Evolutionary conservation across 2,329 filamentous ascomycete genomes (phyloP).

Genomic region (Iodosphaeria phyllophila): DNA sequence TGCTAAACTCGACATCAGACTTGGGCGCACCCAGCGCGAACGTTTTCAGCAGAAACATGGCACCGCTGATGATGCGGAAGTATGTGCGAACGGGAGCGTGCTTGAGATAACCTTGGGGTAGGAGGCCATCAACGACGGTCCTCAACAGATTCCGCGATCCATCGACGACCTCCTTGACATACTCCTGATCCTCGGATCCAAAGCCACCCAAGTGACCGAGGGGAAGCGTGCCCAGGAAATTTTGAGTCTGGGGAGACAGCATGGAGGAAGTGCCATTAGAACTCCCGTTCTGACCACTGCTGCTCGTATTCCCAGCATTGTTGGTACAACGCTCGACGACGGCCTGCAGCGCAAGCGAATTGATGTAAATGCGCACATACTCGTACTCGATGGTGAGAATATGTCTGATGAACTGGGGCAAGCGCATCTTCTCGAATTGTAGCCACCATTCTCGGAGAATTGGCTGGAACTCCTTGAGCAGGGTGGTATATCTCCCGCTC

Average conservation of each 20-base stretch:
- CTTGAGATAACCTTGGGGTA: conserved; percentile 58
- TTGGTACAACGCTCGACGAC: conserved; percentile 84
- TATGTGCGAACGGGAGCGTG: conserved; percentile 72
- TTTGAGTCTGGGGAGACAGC: conserved; percentile 44
- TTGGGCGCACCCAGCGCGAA: conserved; percentile 67
- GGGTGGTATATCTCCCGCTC: conserved; percentile 63
- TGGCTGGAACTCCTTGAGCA: conserved; percentile 66
- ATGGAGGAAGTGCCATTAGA: conserved; percentile 19
- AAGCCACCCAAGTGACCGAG: conserved; percentile 46
- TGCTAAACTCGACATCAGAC: conserved; percentile 57
- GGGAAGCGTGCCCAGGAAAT: conserved; percentile 44
- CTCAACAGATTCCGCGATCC: conserved; percentile 60
- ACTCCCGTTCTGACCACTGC: conserved; percentile 16
- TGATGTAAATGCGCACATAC: conserved; percentile 86
- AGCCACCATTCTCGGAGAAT: conserved; percentile 61
- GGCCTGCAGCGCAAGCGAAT: conserved; percentile 83
- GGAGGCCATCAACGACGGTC: conserved; percentile 58
- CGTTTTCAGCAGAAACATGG: conserved; percentile 71
- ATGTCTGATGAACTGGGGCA: conserved; percentile 47
- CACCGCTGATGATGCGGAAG: conserved; percentile 70
- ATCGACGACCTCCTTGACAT: conserved; percentile 58
- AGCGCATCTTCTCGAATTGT: conserved; percentile 59
- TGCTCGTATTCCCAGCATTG: conserved; percentile 35
- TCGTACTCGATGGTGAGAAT: conserved; percentile 91
- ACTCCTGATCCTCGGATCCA: conserved; percentile 49